Evolutionary conservation across 208 protist genomes (phyloP).

Genomic region (Naegleria fowleri): DNA sequence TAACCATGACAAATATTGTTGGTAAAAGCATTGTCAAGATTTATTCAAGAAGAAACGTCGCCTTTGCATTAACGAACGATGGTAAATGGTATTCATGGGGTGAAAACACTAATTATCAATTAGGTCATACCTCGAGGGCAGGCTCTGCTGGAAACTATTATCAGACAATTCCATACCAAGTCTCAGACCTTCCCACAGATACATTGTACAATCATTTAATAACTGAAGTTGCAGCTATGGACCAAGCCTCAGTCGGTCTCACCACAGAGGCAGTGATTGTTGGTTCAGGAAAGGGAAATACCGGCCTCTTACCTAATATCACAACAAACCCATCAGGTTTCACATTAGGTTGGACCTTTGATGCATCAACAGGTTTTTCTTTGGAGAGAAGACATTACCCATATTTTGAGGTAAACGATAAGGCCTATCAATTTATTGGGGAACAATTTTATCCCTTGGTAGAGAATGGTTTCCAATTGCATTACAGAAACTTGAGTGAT

Average conservation of each 20-base stretch:
- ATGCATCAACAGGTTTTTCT: background rate
- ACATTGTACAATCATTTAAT: background rate
- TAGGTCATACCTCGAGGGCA: background rate
- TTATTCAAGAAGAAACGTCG: background rate
- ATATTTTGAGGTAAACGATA: background rate
- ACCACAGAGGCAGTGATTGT: background rate
- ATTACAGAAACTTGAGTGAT: background rate
- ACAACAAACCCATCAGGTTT: background rate
- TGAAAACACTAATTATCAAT: background rate
- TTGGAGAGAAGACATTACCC: background rate
- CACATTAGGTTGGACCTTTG: background rate
- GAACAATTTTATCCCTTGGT: background rate
- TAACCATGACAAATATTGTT: background rate
- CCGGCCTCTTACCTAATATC: background rate
- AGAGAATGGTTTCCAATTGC: background rate
- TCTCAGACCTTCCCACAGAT: background rate
- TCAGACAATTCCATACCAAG: no score
- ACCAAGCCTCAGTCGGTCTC: background rate
- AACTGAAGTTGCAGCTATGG: background rate
- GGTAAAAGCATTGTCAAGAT: background rate
- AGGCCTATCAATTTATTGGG: background rate
- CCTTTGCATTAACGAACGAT: background rate
- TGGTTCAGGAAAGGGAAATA: background rate
- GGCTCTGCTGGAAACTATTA: no score
- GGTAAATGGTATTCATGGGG: background rate